Percentiles rank a stretch among this genome's conserved stretches.
These are phyloP conservation scores for Meripilus lineatus DNA, from an alignment of 1,284 basidiomycete species.

Conservation along the genomic window DNA sequence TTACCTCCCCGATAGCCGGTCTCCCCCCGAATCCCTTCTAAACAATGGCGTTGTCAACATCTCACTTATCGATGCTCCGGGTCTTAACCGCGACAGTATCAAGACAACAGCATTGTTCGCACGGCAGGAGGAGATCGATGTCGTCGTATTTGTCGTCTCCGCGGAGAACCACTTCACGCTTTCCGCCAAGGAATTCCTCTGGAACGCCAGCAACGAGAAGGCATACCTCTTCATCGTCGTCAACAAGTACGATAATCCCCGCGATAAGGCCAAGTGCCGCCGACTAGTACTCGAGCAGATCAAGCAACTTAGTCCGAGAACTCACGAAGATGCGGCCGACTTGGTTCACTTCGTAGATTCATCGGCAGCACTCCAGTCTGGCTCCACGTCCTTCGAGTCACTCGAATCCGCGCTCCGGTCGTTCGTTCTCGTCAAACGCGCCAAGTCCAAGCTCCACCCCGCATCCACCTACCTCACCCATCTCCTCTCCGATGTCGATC, in stretches of 20 bases:
- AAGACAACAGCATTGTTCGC: constrained; percentile 97
- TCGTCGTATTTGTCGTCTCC: constrained; percentile 96
- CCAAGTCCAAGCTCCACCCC: constrained; percentile 93
- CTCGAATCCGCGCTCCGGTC: constrained; percentile 92
- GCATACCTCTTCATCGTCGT: constrained; percentile 98
- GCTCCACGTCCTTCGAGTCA: constrained; percentile 73
- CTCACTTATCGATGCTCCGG: constrained; percentile 97
- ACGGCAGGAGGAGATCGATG: constrained; percentile 97
- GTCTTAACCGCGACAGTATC: constrained; percentile 92
- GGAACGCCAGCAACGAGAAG: constrained; percentile 94
- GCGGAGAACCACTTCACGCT: constrained; percentile 99
- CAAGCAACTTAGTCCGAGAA: constrained; percentile 86
- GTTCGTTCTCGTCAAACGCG: constrained; percentile 93
- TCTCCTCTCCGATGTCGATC: constrained; percentile 83
- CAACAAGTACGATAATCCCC: constrained; percentile 96
- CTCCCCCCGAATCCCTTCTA: constrained; percentile 77
- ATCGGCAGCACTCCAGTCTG: constrained; percentile 58
- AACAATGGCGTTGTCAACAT: constrained; percentile 98
- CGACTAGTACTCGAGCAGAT: constrained; percentile 93
- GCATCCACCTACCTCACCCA: constrained; percentile 93
- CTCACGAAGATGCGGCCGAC: constrained; percentile 88
- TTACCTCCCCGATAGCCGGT: constrained; percentile 75
- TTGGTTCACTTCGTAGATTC: constrained; percentile 99
- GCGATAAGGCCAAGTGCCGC: constrained; percentile 93
- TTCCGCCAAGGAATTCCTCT: constrained; percentile 93